A percentile compares a stretch with the other conserved stretches of the same genome.
Evolutionary conservation across 73 alveolate genomes (phyloP).

Genomic region (Tetrahymena malaccensis): DNA sequence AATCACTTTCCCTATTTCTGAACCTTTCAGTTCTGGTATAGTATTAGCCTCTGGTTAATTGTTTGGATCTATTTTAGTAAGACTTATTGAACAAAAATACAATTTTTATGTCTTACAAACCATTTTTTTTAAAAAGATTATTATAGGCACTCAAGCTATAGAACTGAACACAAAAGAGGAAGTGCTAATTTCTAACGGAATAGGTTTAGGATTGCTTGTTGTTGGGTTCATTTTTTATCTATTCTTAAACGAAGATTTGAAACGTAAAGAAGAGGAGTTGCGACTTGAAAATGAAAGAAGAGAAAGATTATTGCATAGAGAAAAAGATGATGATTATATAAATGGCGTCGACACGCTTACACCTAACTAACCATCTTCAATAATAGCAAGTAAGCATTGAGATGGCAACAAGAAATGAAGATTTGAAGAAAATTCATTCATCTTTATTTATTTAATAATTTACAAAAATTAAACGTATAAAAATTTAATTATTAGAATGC

Average conservation of each 20-base stretch:
- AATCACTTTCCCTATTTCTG: conserved; percentile 70
- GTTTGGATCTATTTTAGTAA: not conserved
- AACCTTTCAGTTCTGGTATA: not conserved
- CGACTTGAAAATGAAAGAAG: not conserved
- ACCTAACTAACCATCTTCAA: not conserved
- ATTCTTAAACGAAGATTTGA: not conserved
- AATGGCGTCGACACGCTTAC: not conserved
- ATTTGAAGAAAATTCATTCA: not conserved
- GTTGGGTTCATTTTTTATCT: not conserved
- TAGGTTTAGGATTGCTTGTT: not conserved
- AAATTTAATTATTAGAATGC: not conserved
- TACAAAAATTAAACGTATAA: not conserved
- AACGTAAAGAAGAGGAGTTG: not conserved
- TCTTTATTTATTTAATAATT: not conserved
- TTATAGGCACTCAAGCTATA: not conserved
- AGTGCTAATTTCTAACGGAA: not conserved
- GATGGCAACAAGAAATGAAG: not conserved
- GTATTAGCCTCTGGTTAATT: not conserved
- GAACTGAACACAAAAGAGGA: not conserved
- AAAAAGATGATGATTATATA: not conserved
- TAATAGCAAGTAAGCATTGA: not conserved
- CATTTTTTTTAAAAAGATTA: not conserved
- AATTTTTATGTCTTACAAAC: not conserved
- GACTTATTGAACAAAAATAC: not conserved
- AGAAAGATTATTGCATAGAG: not conserved